Evolutionary conservation across 345 rosid species (phyloP), one percentile per base, ranked within the genome.

Genomic region (Salix arbutifolia): DNA sequence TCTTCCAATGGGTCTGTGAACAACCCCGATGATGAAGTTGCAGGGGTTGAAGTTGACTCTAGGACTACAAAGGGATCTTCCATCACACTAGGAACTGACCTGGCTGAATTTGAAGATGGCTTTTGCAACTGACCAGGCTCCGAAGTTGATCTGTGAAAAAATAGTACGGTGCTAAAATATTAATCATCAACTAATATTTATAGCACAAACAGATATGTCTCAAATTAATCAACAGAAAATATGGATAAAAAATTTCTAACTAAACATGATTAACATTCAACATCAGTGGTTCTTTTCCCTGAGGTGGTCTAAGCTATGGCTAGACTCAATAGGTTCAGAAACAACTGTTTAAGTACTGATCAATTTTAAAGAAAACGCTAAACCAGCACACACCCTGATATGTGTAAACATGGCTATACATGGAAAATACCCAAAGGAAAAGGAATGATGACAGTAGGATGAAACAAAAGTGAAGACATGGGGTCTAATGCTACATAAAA

Each of bases 61-160:
- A 88, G 73, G 64, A 86, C 87, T 26, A 75, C 87, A 89, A 92
- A 90, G 28, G 94, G 94, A 66, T 90, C 87, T 52, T 90, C 90
- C 76, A 80, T 78, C 76, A 61, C 52, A 78, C 71, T 75, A 67
- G 94, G 82, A 31, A 85, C 77, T 28, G 84, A 53, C 83, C 82
- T 86, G 67, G 79, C 83, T 56, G 90, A 82, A 77, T 44, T 74
- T 52, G 80, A 65, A 48, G 85, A 77, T 56, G 87, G 84, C 66
- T 83, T 86, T 25, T 76, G 87, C 73, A 89, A 38, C 72, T 42
- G 85, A 73, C 23, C 80, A 6, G 84, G 74, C 60, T 86, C 93
- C 33, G 87, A 85, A 73, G 83, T 77, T 83, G 92, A 80, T 86
- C 97, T 92, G 87, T 56, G 46, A 69, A 82, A 46, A 53, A 23